Base-by-base conservation (phyloP, 2,329 filamentous ascomycete species). In the Calonectria henricotiae region DNA sequence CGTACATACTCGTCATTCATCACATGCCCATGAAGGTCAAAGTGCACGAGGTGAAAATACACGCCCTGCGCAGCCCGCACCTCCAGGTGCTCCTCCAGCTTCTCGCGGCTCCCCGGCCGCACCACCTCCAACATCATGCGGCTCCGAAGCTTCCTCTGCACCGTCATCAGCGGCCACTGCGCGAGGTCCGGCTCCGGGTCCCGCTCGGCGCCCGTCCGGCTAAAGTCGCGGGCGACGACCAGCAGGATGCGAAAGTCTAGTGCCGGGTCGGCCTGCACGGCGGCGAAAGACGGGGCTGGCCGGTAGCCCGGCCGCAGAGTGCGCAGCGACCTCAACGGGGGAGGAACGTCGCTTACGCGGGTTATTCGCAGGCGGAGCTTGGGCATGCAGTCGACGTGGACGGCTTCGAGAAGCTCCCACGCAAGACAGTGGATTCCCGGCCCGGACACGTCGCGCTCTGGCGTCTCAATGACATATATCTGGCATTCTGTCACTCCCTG, bases 121-220 rank as follows among this genome's bases (percentile, higher is more conserved):
- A 69, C 67, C 23, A 69, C 67, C 37, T 69, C 67, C 5, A 69
- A 51, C 61, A 69, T 25, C 43, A 69, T 41, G 17, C 67, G 49
- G 25, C 67, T 65, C 32, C 60, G 62, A n/a, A 69, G 17, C 67
- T 51, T 64, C 43, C 44, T 49, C 61, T 65, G 67, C 13, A 54
- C 62, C 30, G 49, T 69, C 67, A 69, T 69, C 4, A 69, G 61
- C n/a, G 67, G 67, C 67, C 67, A 69, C 43, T 69, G 67, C 3
- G 67, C 67, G 2, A 65, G 30, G 25, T 69, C 62, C 9, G 62
- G 67, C 62, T 69, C 67, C 27, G 54, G 67, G 9, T 69, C 62
- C n/a, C 54, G 54, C 35, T 69, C 67, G 54, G 62, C 54, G 13
- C 62, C 67, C 4, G 37, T 39, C 5, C 62, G 62, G 20, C 62